phyloP scores from a whole-genome alignment of 2,329 filamentous ascomycete species.

The Monilinia fructicola region DNA sequence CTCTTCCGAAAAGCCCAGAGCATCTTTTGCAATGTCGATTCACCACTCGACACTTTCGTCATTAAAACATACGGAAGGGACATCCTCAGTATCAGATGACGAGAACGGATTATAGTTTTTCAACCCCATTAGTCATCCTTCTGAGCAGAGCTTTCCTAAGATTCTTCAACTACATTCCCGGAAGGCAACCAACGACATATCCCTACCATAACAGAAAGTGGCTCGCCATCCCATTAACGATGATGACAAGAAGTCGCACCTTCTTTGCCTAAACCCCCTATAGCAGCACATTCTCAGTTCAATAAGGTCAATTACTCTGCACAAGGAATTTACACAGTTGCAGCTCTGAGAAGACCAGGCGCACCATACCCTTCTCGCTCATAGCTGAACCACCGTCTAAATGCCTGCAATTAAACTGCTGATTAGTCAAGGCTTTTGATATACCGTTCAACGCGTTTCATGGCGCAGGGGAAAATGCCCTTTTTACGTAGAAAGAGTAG shows the following conservation, averaged over 20 bases:
- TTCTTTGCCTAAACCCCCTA: constrained; percentile 56
- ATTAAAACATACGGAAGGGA: constrained; percentile 23
- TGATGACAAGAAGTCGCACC: constrained; percentile 50
- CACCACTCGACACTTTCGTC: constrained; percentile 18
- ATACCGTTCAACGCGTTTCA: constrained; percentile 44
- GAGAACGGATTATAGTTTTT: background rate
- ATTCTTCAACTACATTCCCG: constrained; percentile 38
- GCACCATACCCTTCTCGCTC: constrained; percentile 38
- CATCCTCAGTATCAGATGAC: background rate
- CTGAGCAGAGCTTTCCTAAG: background rate
- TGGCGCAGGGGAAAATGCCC: constrained; percentile 54
- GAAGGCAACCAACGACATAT: constrained; percentile 51
- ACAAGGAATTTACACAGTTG: constrained; percentile 45
- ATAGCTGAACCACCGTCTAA: constrained; percentile 36
- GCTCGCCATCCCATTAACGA: constrained; percentile 47
- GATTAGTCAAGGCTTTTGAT: constrained; percentile 44
- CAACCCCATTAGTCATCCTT: background rate
- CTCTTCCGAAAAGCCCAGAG: constrained; percentile 26
- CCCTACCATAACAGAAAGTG: constrained; percentile 41
- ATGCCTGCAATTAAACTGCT: constrained; percentile 50
- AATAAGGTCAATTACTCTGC: constrained; percentile 43
- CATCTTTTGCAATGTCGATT: background rate
- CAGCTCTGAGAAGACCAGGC: constrained; percentile 47
- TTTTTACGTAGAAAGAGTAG: constrained; percentile 47
- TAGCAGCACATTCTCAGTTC: constrained; percentile 46